Conservation (phyloP, 371 early-diverging fungal genomes). For the Funneliformis caledonium region DNA sequence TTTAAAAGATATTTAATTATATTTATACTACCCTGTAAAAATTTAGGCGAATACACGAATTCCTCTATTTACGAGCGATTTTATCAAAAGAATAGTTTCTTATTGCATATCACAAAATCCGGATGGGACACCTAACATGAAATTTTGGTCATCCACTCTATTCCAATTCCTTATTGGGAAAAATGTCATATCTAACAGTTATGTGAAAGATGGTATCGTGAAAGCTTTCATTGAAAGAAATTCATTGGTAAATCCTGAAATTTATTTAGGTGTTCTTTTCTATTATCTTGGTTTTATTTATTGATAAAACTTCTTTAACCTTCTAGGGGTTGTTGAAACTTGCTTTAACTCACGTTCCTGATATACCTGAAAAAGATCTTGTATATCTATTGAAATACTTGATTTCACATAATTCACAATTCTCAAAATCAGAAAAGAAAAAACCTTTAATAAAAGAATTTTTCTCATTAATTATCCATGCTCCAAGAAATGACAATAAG, state of each 20-base stretch:
- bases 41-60: slow-evolving; percentile 31
- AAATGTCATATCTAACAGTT: slow-evolving; percentile 51
- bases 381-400: slow-evolving; percentile 50
- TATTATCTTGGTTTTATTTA: neutral
- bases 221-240: slow-evolving; percentile 56
- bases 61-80: slow-evolving; percentile 57
- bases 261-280: neutral
- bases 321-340: slow-evolving; percentile 49
- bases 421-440: slow-evolving; percentile 44
- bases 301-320: neutral
- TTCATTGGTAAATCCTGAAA: slow-evolving; percentile 52
- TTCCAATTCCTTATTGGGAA: slow-evolving; percentile 57
- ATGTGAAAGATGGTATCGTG: slow-evolving; percentile 57
- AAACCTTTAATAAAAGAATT: slow-evolving; percentile 44
- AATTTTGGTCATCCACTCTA: slow-evolving; percentile 60
- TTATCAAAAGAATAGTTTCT: slow-evolving; percentile 51
- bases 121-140: slow-evolving; percentile 48
- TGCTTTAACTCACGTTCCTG: slow-evolving; percentile 56
- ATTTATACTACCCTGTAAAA: neutral
- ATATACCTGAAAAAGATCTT: slow-evolving; percentile 65
- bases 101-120: slow-evolving; percentile 48
- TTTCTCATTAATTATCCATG: slow-evolving; percentile 52
- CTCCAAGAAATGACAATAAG: slow-evolving; percentile 65
- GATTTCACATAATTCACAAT: slow-evolving; percentile 3
- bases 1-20: neutral